Evolutionary conservation across 768 basidiomycete genomes (phyloP).

Genomic region (Cubamyces lactineus): DNA sequence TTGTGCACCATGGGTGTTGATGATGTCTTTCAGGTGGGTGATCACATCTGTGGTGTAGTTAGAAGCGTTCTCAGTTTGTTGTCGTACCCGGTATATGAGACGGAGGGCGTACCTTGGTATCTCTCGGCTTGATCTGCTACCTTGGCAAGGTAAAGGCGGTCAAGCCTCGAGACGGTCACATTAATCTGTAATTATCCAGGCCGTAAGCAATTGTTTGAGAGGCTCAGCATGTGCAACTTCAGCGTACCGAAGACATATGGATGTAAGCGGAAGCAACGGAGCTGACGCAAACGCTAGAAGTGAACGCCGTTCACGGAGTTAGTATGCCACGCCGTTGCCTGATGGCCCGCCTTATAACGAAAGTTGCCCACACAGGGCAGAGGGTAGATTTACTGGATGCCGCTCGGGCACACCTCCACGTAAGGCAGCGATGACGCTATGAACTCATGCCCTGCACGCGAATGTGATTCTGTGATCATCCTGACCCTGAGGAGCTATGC

Average conservation of each 20-base stretch:
- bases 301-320: background rate
- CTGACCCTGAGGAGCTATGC: background rate
- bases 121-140: constrained; percentile 88
- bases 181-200: constrained; percentile 10
- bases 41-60: constrained; percentile 62
- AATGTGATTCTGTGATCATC: background rate
- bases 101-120: constrained; percentile 66
- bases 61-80: background rate
- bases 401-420: background rate
- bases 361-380: constrained; percentile 18
- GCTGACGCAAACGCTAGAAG: background rate
- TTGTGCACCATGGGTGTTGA: constrained; percentile 65
- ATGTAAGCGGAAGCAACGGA: background rate
- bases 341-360: constrained; percentile 1
- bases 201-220: background rate
- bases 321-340: background rate
- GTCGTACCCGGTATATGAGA: background rate
- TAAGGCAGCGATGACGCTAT: constrained; percentile 14
- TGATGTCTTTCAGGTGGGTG: constrained; percentile 74
- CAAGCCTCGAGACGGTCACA: constrained; percentile 33
- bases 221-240: background rate
- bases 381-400: constrained; percentile 18
- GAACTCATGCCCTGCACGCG: constrained; percentile 9
- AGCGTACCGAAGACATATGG: constrained; percentile 1
- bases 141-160: constrained; percentile 69